Percentiles rank a stretch among this genome's conserved stretches.
These are phyloP conservation scores for Penicillium herquei DNA, from an alignment of 495 filamentous ascomycete genomes.

Conservation along the genomic window DNA sequence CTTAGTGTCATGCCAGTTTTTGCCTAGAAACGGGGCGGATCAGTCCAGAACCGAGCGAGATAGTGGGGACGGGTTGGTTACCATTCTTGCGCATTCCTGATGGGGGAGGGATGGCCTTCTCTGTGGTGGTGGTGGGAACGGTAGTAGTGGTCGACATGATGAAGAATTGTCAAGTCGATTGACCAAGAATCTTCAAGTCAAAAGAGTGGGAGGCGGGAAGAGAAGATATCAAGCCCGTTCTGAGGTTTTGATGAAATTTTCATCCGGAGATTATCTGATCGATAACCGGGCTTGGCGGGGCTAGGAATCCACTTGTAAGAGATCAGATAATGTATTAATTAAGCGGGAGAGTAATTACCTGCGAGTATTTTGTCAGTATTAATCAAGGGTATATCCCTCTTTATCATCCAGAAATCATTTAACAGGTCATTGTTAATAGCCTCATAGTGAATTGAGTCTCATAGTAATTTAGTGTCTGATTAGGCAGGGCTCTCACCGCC, in stretches of 20 bases:
- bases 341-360: no score
- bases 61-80: constrained; percentile 16
- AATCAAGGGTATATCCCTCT: no score
- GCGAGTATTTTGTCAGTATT: no score
- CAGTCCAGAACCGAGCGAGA: constrained; percentile 15
- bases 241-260: constrained; percentile 10
- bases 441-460: no score
- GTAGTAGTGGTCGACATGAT: constrained; percentile 30
- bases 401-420: no score
- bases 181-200: background rate
- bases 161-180: background rate
- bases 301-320: constrained; percentile 1
- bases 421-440: no score
- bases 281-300: constrained; percentile 30
- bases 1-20: constrained; percentile 85
- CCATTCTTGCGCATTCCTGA: constrained; percentile 50
- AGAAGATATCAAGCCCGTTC: background rate
- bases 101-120: constrained; percentile 17
- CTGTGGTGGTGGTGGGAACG: constrained; percentile 12
- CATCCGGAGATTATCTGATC: constrained; percentile 28
- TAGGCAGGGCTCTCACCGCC: no score
- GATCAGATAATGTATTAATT: no score
- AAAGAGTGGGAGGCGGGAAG: background rate
- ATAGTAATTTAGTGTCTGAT: no score
- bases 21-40: constrained; percentile 58